A percentile compares a stretch with the other conserved stretches of the same genome.
phyloP scores from a whole-genome alignment of 768 basidiomycete genomes.

The Rhodotorula sphaerocarpa region DNA sequence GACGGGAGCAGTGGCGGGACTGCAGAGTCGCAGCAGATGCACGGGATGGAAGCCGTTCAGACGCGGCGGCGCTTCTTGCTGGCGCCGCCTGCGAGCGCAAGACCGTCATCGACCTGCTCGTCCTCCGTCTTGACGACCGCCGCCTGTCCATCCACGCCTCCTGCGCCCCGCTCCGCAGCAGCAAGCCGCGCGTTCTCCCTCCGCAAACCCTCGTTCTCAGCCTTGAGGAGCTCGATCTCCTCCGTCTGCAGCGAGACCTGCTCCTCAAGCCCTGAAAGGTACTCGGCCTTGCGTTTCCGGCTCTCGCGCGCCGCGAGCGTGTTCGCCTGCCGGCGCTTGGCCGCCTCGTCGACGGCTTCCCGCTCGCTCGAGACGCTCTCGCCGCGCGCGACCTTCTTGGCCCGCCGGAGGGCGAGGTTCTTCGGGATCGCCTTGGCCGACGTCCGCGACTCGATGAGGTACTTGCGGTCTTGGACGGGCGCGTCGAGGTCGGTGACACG shows the following conservation, averaged over 20 bases:
- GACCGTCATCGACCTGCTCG: too few relatives aligned
- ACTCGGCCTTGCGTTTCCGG: background rate
- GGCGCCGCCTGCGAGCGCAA: too few relatives aligned
- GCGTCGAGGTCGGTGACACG: conserved; percentile 12
- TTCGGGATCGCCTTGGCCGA: conserved; percentile 24
- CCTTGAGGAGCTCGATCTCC: background rate
- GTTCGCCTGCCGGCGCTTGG: background rate
- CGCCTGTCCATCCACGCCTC: too few relatives aligned
- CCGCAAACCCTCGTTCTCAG: background rate
- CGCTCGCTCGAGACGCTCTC: background rate
- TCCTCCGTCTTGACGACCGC: too few relatives aligned
- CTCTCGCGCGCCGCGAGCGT: background rate
- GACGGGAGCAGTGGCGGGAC: too few relatives aligned
- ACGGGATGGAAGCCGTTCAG: too few relatives aligned
- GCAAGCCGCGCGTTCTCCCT: too few relatives aligned
- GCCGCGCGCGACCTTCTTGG: background rate
- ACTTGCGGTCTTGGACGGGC: conserved; percentile 24
- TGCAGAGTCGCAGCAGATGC: too few relatives aligned
- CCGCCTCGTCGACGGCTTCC: background rate
- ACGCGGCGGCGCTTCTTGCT: too few relatives aligned
- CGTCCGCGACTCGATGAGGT: conserved; percentile 14
- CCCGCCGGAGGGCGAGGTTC: background rate
- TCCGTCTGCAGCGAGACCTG: background rate
- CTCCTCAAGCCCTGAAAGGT: background rate
- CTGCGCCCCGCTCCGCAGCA: too few relatives aligned